phyloP scores from a whole-genome alignment of 768 basidiomycete species.

The Polyporus arcularius region DNA sequence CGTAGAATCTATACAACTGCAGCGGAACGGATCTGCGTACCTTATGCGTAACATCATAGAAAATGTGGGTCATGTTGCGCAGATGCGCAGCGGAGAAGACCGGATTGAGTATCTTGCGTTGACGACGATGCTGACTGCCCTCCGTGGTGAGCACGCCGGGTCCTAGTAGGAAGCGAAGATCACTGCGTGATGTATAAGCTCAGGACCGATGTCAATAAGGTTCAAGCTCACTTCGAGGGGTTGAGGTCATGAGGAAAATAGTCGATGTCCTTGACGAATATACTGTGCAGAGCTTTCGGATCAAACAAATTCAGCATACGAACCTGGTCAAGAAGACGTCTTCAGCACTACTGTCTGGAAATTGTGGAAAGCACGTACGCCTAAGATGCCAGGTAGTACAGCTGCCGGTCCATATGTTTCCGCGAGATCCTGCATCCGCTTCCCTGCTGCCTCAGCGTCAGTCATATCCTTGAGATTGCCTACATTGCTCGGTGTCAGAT shows the following conservation, averaged over 20 bases:
- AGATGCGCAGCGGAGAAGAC: slow-evolving; percentile 12
- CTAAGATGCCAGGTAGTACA: slow-evolving; percentile 47
- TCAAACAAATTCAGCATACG: slow-evolving; percentile 50
- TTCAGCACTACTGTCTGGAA: background rate
- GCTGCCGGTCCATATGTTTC: slow-evolving; percentile 43
- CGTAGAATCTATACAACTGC: too few species aligned
- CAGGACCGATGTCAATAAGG: too few species aligned
- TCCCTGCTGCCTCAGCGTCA: background rate
- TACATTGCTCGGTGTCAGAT: background rate
- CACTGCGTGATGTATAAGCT: background rate
- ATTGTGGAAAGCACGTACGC: slow-evolving; percentile 32
- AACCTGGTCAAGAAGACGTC: slow-evolving; percentile 31
- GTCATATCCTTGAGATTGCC: slow-evolving; percentile 2
- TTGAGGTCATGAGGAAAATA: slow-evolving; percentile 28
- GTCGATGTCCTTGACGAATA: slow-evolving; percentile 50
- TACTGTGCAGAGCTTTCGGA: slow-evolving; percentile 48
- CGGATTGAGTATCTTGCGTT: slow-evolving; percentile 16
- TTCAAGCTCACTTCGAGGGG: background rate
- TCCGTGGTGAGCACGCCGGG: background rate
- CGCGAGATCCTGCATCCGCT: background rate
- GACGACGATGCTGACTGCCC: slow-evolving; percentile 1
- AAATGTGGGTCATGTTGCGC: slow-evolving; percentile 12
- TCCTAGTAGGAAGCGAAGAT: background rate
- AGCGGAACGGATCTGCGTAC: background rate
- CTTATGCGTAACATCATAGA: slow-evolving; percentile 2